These are phyloP conservation scores for Mycotypha africana DNA, from an alignment of 371 early-diverging fungal species.

Conservation along the genomic window DNA sequence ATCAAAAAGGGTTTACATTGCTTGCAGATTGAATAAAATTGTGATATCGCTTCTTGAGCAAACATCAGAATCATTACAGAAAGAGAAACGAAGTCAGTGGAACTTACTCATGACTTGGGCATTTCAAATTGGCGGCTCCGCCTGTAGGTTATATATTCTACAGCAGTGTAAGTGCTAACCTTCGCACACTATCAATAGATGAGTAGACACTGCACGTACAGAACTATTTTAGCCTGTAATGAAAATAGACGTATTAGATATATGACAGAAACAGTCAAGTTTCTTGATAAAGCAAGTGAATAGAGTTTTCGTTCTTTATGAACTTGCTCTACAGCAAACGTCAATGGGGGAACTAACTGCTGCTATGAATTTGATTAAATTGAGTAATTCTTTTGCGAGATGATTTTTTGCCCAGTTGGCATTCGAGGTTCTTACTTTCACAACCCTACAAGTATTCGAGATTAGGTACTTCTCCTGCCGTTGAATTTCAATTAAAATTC, in stretches of 20 bases:
- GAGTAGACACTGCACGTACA: not conserved
- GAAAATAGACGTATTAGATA: conserved; percentile 45
- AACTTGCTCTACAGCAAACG: conserved; percentile 74
- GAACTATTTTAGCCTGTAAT: conserved; percentile 37
- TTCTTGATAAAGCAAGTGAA: conserved; percentile 49
- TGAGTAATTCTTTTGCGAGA: conserved; percentile 60
- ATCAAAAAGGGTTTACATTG: not conserved
- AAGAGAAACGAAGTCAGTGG: conserved; percentile 15
- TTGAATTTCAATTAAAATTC: too few species aligned
- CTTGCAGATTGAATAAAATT: conserved; percentile 2
- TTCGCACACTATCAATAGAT: not conserved
- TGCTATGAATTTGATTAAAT: conserved; percentile 56
- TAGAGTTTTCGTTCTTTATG: conserved; percentile 53
- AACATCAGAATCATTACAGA: conserved; percentile 4
- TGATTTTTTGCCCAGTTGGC: conserved; percentile 74
- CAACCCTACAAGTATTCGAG: too few species aligned
- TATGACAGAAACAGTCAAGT: conserved; percentile 54
- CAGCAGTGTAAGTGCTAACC: conserved; percentile 11
- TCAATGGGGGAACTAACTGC: conserved; percentile 65
- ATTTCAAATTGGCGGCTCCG: conserved; percentile 5
- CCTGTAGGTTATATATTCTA: conserved; percentile 8
- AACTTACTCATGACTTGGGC: conserved; percentile 8
- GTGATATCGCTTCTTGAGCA: conserved; percentile 9
- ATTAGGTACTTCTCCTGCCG: too few species aligned
- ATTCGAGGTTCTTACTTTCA: too few species aligned